Base-by-base conservation (phyloP, 2,329 filamentous ascomycete species). In the Fusarium sambucinum region DNA sequence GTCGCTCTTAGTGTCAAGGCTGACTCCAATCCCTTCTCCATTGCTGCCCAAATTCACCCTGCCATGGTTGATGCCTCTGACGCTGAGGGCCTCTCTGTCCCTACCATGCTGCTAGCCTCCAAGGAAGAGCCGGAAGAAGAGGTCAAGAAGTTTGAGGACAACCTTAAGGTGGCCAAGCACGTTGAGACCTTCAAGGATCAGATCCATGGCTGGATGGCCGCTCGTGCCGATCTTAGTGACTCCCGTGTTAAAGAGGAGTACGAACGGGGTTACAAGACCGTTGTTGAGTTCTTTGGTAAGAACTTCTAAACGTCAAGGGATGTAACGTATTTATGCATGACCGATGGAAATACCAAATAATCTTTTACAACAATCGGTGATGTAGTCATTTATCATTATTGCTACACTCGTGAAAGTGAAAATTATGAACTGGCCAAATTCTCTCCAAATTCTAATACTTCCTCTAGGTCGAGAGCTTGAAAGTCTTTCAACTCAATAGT, bases 131-230 rank as follows among this genome's bases (percentile, higher is more conserved):
- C 81, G 5, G 80, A 77, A 1, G 84, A 86, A 5, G 83, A 82
- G 38, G 85, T 90, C 40, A 80, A 86, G 76, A 81, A 86, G 75
- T 89, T 87, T 65, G 82, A 86, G 74, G 77, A 80, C n/a, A 80
- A 80, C 12, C 81, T 91, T 52, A 80, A 78, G 29, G 84, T 80
- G 3, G 78, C 85, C 59, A 87, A 88, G 73, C 84, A 89, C 66
- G 85, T 91, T 54, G 89, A 92, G 81, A 88, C 77, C n/a, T 92
- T 91, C 73, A 72, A 73, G 25, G 88, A 88, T 73, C 90, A 91
- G 83, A 84, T 89, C 74, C 90, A 92, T 78, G 90, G 90, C 44
- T 92, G 89, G 89, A 92, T 92, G 90, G 88, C 87, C 2, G 89
- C 90, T 2, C 85, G 89, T 27, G 83, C 85, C 0, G 80, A 91